Conservation (phyloP, 805 yeast genomes). For the Scheffersomyces coipomensis region DNA sequence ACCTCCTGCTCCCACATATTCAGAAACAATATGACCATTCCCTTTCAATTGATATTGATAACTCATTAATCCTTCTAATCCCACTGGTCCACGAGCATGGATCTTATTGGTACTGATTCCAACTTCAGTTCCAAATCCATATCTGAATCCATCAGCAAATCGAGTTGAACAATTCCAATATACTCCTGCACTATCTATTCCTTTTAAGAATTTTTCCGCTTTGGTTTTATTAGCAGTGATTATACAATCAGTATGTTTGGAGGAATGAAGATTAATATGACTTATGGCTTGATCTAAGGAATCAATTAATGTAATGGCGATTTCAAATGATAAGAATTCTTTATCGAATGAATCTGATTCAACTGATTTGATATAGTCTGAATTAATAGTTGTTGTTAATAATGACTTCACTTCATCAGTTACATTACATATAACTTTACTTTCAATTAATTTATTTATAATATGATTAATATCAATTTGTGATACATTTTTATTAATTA, state of each 20-base stretch:
- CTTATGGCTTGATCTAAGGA: conserved; percentile 69
- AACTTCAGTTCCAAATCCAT: conserved; percentile 98
- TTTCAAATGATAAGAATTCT: conserved; percentile 81
- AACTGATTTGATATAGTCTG: conserved; percentile 42
- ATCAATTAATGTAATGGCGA: conserved; percentile 67
- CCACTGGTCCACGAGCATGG: conserved; percentile 98
- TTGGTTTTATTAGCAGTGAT: conserved; percentile 68
- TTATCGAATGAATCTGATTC: conserved; percentile 70
- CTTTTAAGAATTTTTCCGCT: conserved; percentile 78
- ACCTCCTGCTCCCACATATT: conserved; percentile 94
- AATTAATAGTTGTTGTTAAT: conserved; percentile 15
- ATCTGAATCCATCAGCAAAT: conserved; percentile 97
- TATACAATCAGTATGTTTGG: conserved; percentile 94
- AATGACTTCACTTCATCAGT: conserved; percentile 47
- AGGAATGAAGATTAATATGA: conserved; percentile 88
- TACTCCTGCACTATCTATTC: conserved; percentile 92
- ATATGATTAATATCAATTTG: conserved; percentile 22
- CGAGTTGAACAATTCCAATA: conserved; percentile 98
- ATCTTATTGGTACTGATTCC: conserved; percentile 96
- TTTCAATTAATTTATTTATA: conserved; percentile 46
- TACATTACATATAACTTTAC: conserved; percentile 74
- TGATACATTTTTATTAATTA: conserved; percentile 52
- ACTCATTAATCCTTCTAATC: conserved; percentile 93
- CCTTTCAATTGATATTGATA: conserved; percentile 94
- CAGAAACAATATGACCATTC: conserved; percentile 88